Conservation (phyloP, 202 grass and related monocot genomes). For the Schoenoplectus triqueter region DNA sequence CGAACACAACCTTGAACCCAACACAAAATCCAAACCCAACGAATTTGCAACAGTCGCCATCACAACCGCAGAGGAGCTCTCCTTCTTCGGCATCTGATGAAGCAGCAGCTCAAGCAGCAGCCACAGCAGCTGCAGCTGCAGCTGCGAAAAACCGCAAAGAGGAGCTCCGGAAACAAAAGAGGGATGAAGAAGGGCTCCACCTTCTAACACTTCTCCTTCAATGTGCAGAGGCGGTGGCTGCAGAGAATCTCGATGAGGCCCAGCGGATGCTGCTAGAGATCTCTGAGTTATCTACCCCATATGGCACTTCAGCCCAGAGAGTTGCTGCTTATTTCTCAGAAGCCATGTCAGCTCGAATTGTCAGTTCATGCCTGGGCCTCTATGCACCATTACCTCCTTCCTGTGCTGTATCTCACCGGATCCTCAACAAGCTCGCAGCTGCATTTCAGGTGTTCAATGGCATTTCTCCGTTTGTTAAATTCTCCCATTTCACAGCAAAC, state of each 20-base stretch:
- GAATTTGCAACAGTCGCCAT: constrained; percentile 40
- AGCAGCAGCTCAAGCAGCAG: constrained; percentile 36
- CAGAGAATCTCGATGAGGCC: constrained; percentile 80
- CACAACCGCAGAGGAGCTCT: constrained; percentile 47
- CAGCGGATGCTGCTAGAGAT: constrained; percentile 66
- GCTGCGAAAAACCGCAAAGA: constrained; percentile 58
- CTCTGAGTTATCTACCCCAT: constrained; percentile 82
- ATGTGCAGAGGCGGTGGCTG: constrained; percentile 79
- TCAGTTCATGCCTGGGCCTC: constrained; percentile 78
- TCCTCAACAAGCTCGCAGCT: constrained; percentile 52
- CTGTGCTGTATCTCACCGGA: constrained; percentile 44
- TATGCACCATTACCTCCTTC: constrained; percentile 66
- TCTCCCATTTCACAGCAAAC: constrained; percentile 96
- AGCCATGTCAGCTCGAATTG: constrained; percentile 78
- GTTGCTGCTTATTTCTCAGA: constrained; percentile 92
- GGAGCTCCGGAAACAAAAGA: constrained; percentile 67
- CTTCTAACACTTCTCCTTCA: constrained; percentile 78
- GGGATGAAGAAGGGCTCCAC: constrained; percentile 76
- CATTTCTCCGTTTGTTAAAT: constrained; percentile 92
- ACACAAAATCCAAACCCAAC: constrained; percentile 31
- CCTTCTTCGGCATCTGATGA: constrained; percentile 50
- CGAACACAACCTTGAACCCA: constrained; percentile 22
- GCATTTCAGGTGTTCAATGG: constrained; percentile 99
- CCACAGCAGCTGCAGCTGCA: not conserved
- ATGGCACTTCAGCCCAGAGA: constrained; percentile 83